A percentile compares a stretch with the other conserved stretches of the same genome.
phyloP scores from a whole-genome alignment of 768 basidiomycete species.

The Russula sp. region DNA sequence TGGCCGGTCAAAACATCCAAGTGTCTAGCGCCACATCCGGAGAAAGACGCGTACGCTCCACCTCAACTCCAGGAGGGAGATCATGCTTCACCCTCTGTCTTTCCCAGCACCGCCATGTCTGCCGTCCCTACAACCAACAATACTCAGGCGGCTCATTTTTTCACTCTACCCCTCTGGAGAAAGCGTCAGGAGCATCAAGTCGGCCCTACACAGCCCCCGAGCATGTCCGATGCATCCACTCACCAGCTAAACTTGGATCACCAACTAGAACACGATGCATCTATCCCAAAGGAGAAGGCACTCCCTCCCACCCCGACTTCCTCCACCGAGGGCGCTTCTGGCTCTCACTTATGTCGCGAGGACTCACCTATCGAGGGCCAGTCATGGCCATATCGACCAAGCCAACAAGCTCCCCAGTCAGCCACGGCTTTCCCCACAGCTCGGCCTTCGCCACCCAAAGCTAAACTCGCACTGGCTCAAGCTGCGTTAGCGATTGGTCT shows the following conservation, averaged over 20 bases:
- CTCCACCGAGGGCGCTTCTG: slow-evolving; percentile 19
- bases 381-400: neutral
- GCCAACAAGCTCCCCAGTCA: neutral
- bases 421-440: neutral
- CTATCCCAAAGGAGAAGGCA: slow-evolving; percentile 26
- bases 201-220: slow-evolving; percentile 29
- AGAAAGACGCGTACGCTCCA: slow-evolving; percentile 7
- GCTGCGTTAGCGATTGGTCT: slow-evolving; percentile 55
- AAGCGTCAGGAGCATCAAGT: slow-evolving; percentile 40
- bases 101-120: slow-evolving; percentile 9
- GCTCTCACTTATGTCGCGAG: slow-evolving; percentile 1
- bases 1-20: slow-evolving; percentile 15
- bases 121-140: slow-evolving; percentile 35
- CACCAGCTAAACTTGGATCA: slow-evolving; percentile 27
- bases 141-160: slow-evolving; percentile 43
- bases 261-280: neutral
- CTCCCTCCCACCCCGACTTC: slow-evolving; percentile 32
- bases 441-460: slow-evolving; percentile 26
- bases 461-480: slow-evolving; percentile 44
- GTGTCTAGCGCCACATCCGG: neutral
- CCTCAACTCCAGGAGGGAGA: slow-evolving; percentile 4
- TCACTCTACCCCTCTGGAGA: slow-evolving; percentile 61
- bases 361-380: neutral
- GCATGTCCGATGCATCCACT: slow-evolving; percentile 25
- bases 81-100: slow-evolving; percentile 8